Conservation (phyloP, 306 rosid genomes). For the Begonia peltatifolia region DNA sequence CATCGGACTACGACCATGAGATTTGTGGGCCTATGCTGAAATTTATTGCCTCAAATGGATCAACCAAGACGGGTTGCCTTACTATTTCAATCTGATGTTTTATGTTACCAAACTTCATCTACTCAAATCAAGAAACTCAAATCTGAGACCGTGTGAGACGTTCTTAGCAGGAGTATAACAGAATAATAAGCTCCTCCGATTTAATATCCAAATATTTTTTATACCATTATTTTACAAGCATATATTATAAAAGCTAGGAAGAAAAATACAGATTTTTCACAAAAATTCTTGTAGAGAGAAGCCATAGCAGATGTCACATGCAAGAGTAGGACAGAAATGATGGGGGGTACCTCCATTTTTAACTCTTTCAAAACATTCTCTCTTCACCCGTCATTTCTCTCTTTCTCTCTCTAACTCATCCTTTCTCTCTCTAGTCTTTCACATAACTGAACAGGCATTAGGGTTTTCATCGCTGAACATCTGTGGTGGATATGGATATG, state of each 20-base stretch:
- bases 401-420: background rate
- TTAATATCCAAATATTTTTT: slow-evolving; percentile 5
- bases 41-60: too few species aligned
- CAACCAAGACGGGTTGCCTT: too few species aligned
- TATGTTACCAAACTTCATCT: too few species aligned
- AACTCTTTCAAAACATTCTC: too few species aligned
- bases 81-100: too few species aligned
- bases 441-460: slow-evolving; percentile 60
- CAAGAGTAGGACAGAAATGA: too few species aligned
- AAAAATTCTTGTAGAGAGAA: background rate
- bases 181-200: background rate
- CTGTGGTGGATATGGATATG: slow-evolving; percentile 47
- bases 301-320: background rate
- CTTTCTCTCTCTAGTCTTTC: background rate
- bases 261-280: background rate
- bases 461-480: slow-evolving; percentile 98
- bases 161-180: too few species aligned
- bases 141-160: too few species aligned
- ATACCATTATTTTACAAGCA: slow-evolving; percentile 8
- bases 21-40: too few species aligned
- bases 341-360: too few species aligned
- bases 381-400: background rate
- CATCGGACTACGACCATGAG: too few species aligned
- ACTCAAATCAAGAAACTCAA: too few species aligned
- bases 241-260: background rate